Base-by-base conservation (phyloP, 352 stramenopile genomes). In the Globisporangium irregulare region DNA sequence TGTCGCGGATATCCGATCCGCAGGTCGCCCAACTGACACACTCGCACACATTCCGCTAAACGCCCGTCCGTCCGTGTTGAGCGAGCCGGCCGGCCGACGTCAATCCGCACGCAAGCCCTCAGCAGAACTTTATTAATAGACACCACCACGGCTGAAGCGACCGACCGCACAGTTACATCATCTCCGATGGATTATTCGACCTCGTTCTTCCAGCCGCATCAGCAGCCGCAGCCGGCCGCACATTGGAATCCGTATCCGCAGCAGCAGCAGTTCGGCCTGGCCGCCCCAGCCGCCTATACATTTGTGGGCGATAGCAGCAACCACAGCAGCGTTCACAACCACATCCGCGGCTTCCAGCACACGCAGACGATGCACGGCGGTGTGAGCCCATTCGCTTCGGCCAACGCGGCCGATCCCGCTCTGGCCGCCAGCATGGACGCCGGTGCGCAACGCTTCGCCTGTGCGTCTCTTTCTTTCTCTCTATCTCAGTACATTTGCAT, bases 361-460 rank as follows among this genome's bases (percentile, higher is more conserved):
- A 59, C 38, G 12, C 48, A 34, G 43, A 48, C 7, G 2, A 71
- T 71, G 66, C 59, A 63, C 29, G 46, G 54, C 9, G 38, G 58
- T 2, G 65, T 32, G 29, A 65, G 59, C 43, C 65, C 58, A 22
- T 66, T 71, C 24, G 62, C 61, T 10, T 22, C 59, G 24, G 25
- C 67, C 15, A 34, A 34, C 7, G 41, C 51, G 24, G 9, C 36
- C 7, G 67, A 74, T 64, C 59, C 72, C 0, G 22, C 62, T 10
- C n/a, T 76, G 41, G 18, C n/a, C 46, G 18, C 43, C 18, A 51
- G 18, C 9, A 73, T 74, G 41, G 84, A 89, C 55, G 77, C 76
- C n/a, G 73, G 73, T 51, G 72, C 75, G 18, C 81, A 91, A 62
- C 82, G 82, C 66, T 91, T 91, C 67, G 81, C 81, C 0, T 91